Base-by-base conservation (phyloP, 805 yeast genomes). In the Osmozyma mogii region DNA sequence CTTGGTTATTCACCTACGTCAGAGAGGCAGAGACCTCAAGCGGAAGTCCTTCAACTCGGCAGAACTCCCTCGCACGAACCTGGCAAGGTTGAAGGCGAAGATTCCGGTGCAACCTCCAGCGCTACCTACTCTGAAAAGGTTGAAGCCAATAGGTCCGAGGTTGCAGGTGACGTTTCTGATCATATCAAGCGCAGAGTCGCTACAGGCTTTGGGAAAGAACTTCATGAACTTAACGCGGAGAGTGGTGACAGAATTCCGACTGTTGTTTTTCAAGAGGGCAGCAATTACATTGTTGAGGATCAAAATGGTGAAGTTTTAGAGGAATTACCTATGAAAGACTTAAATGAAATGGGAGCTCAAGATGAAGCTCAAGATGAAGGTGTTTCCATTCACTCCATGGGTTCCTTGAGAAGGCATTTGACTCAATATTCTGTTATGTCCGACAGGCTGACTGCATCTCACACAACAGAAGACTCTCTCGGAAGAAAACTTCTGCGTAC, bases 221-320 rank as follows among this genome's bases (percentile, higher is more conserved):
- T 16, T 8, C 24, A 27, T 5, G 28, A 24, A 3, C 18, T 23
- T 8, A n/a, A 15, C 10, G 17, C 11, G 22, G 32, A 31, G 10
- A 37, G 31, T 15, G 29, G 27, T 14, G 32, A 19, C 8, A 20
- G 27, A n/a, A 26, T 34, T 14, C 60, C 69, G 14, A 48, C 61
- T 9, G 51, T 54, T 11, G 66, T 66, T 3, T 68, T 51, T 51
- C 74, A 72, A 27, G 95, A 85, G 43, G 95, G 94, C 15, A 45
- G 61, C 21, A 61, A 69, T 24, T 52, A 88, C 21, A 70, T 88
- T 30, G 65, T 89, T 32, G 98, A 89, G 50, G 92, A 87, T 54
- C 72, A 70, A 32, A 67, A 77, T 27, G 97, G 97, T 32, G 96
- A 88, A 49, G 68, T 87, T 25, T 47, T 89, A 29, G 77, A 72